Percentiles rank a stretch among this genome's conserved stretches.
Conservation (phyloP, 2,329 filamentous ascomycete genomes). For the Cladosporium velox region DNA sequence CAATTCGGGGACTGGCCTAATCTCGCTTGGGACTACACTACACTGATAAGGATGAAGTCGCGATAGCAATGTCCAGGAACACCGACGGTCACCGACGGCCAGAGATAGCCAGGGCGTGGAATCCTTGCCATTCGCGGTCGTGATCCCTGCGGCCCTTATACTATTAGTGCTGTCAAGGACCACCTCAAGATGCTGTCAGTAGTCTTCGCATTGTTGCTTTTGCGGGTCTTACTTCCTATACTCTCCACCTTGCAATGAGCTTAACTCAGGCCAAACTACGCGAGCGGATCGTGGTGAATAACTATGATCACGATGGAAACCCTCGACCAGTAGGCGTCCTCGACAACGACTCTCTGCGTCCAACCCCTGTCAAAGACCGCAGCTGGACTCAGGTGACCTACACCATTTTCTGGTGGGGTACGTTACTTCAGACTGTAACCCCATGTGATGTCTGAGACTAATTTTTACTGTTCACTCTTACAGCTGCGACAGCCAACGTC, state of each 20-base stretch:
- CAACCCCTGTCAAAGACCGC: slow-evolving; percentile 1
- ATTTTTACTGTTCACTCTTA: neutral
- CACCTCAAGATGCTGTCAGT: neutral
- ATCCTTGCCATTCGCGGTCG: neutral
- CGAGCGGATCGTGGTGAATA: slow-evolving; percentile 1
- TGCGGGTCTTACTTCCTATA: neutral
- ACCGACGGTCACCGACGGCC: slow-evolving; percentile 9
- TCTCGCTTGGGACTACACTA: neutral
- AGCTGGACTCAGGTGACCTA: slow-evolving; percentile 5
- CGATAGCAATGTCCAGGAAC: neutral
- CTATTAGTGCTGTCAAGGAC: neutral
- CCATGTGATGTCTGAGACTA: neutral
- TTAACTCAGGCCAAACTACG: neutral
- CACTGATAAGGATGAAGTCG: neutral
- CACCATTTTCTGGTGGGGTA: slow-evolving; percentile 1
- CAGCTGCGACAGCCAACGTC: neutral
- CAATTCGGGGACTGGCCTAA: neutral
- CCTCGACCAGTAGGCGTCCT: neutral
- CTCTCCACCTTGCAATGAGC: neutral
- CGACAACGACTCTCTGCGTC: slow-evolving; percentile 2
- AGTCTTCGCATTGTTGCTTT: neutral
- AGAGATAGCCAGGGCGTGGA: neutral
- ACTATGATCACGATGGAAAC: neutral
- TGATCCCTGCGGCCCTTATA: neutral
- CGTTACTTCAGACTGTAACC: neutral